A percentile compares a stretch with the other conserved stretches of the same genome.
Evolutionary conservation across 257 asterid genomes (phyloP).

Genomic region (Hygrophila difformis): DNA sequence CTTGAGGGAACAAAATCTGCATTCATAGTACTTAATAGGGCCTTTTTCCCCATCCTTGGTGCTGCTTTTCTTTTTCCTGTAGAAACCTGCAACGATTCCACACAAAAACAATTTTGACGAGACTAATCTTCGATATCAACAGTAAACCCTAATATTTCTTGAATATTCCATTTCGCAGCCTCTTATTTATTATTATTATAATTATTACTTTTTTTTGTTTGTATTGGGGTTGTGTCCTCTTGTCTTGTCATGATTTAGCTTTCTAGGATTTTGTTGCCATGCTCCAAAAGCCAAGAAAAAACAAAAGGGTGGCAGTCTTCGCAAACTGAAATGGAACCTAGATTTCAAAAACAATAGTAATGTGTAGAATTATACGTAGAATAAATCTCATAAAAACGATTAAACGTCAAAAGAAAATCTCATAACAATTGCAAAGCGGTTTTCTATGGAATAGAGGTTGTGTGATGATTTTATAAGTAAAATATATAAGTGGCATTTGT

Average conservation of each 20-base stretch:
- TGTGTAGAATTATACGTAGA: no score
- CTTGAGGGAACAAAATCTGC: slow-evolving; percentile 99
- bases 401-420: no score
- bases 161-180: slow-evolving; percentile 12
- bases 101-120: slow-evolving; percentile 45
- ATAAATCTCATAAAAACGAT: no score
- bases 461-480: no score
- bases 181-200: no score
- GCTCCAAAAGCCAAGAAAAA: slow-evolving; percentile 17
- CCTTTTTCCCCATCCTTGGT: slow-evolving; percentile 45
- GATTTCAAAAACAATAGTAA: no score
- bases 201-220: no score
- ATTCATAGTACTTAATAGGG: slow-evolving; percentile 55
- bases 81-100: slow-evolving; percentile 28
- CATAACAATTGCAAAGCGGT: no score
- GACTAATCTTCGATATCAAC: slow-evolving; percentile 27
- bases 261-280: slow-evolving; percentile 37
- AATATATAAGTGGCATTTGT: no score
- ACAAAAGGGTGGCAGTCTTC: background rate
- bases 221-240: no score
- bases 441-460: no score
- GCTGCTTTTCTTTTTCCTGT: slow-evolving; percentile 88
- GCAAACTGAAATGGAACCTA: no score
- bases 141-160: slow-evolving; percentile 5
- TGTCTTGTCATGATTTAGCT: slow-evolving; percentile 1